Conservation (phyloP, 331 rosid species). For the Spiraea crenata region DNA sequence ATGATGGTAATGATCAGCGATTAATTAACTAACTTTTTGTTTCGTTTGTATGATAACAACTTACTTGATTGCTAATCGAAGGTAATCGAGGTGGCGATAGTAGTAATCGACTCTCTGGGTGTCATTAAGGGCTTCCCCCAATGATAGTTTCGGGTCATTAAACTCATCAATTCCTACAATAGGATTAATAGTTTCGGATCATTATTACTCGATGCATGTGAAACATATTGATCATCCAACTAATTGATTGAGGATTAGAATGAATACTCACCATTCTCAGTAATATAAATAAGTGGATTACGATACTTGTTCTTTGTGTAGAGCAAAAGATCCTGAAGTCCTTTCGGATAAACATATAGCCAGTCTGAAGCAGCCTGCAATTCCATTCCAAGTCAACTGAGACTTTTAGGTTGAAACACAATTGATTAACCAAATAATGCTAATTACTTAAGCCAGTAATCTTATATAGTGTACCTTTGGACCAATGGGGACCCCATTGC, state of each 20-base stretch:
- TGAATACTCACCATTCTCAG: conserved; percentile 47
- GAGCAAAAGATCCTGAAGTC: no score
- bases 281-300: conserved; percentile 43
- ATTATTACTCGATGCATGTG: no score
- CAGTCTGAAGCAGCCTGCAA: conserved; percentile 50
- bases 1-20: no score
- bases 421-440: no score
- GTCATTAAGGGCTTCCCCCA: conserved; percentile 36
- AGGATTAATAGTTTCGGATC: not conserved
- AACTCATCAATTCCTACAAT: conserved; percentile 36
- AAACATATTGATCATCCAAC: not conserved
- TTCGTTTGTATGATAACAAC: conserved; percentile 2
- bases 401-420: not conserved
- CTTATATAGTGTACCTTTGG: conserved; percentile 28
- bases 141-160: conserved; percentile 36
- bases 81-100: conserved; percentile 29
- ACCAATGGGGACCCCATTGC: conserved; percentile 55
- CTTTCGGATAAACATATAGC: conserved; percentile 55
- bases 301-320: conserved; percentile 41
- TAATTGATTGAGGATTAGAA: not conserved
- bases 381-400: not conserved
- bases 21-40: no score
- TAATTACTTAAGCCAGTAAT: no score
- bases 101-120: conserved; percentile 38
- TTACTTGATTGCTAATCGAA: conserved; percentile 38